Base-by-base conservation (phyloP, 441 rosid species). In the Metrosideros polymorpha region DNA sequence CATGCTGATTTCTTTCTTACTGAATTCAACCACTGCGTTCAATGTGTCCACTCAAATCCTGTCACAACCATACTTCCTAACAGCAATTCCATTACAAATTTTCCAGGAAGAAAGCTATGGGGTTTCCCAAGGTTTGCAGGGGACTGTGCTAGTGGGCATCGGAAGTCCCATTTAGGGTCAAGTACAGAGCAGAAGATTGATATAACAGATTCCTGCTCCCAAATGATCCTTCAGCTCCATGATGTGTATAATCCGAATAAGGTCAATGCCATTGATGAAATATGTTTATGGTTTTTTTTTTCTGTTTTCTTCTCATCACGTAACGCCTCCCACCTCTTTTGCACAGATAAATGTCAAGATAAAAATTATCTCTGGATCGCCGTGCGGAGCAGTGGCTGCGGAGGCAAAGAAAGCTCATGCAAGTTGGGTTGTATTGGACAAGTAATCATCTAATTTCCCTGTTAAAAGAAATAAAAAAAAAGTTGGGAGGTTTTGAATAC, bases 161-260 rank as follows among this genome's bases (percentile, higher is more conserved):
- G 90, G 83, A 93, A 92, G 91, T 90, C 94, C 86, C 91, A 89
- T 54, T 84, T 93, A 13, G 96, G 94, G 88, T 89, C 97, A 87
- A 92, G 88, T 89, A 89, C 94, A 52, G 98, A 95, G 86, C 92
- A 93, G 90, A 95, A 92, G 87, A 89, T 84, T 87, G 99, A 96
- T 86, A 94, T 98, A 43, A 94, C 96, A 3, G 96, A 94, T 89
- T 91, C 94, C 6, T 98, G 99, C 93, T 97, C 99, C 54, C 99
- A 94, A 86, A 95, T 98, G 99, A 95, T 98, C 83, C 98, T 95
- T 88, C 97, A 96, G 93, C 99, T 97, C 84, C 99, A 96, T 32
- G 96, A 96, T 91, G 99, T 98, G 88, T 97, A 97, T 88, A 99
- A 98, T 91, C 98, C 98, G 39, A 94, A 96, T 87, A 97, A 98